Evolutionary conservation across 495 filamentous ascomycete species (phyloP).

Genomic region (Chaetomium cochliodes): DNA sequence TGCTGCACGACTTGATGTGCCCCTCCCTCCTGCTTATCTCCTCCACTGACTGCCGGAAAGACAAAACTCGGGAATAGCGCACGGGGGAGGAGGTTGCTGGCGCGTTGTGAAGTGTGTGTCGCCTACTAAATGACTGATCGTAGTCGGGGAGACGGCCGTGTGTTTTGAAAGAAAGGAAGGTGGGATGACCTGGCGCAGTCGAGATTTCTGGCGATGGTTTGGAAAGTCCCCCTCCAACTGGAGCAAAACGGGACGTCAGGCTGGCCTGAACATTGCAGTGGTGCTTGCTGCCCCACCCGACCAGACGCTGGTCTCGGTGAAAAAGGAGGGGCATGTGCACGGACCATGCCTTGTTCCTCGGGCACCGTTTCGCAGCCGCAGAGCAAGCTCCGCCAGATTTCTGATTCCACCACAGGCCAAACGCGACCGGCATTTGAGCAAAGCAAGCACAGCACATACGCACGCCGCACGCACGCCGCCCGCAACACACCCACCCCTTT

Average conservation of each 20-base stretch:
- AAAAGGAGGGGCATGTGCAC: constrained; percentile 23
- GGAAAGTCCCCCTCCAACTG: constrained; percentile 13
- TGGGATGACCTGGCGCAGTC: constrained; percentile 18
- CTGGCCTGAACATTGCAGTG: constrained; percentile 16
- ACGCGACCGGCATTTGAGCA: constrained; percentile 19
- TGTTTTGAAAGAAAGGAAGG: constrained; percentile 6
- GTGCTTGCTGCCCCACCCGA: constrained; percentile 20
- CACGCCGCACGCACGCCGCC: no score
- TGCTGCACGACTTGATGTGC: constrained; percentile 17
- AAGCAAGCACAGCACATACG: no score
- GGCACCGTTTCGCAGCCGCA: not conserved
- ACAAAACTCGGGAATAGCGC: constrained; percentile 19
- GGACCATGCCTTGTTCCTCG: constrained; percentile 6
- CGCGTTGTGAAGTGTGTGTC: not conserved
- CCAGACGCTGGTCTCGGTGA: constrained; percentile 4
- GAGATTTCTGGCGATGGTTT: constrained; percentile 18
- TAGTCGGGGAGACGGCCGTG: not conserved
- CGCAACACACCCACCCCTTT: not conserved
- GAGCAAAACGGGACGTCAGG: constrained; percentile 31
- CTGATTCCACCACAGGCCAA: constrained; percentile 23
- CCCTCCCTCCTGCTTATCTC: constrained; percentile 24
- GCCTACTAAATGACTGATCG: not conserved
- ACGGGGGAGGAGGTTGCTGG: constrained; percentile 12
- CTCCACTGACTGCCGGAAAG: constrained; percentile 14
- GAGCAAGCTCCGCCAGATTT: constrained; percentile 18